Percentiles rank a stretch among this genome's conserved stretches.
Conservation (phyloP, 306 rosid genomes). For the Quercus berberidifolia region DNA sequence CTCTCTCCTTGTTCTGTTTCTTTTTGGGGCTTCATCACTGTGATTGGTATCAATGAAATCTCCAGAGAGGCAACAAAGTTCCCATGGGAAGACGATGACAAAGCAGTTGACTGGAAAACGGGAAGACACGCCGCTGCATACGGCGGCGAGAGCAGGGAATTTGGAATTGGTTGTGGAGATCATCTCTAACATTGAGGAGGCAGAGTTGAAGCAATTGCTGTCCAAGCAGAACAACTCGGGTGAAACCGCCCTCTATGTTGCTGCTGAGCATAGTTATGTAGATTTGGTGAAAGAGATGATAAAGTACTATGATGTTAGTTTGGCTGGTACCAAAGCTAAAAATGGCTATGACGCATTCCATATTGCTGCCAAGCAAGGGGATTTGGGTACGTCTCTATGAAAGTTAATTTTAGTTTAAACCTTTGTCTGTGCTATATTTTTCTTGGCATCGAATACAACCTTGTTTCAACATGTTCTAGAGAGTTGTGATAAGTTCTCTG, state of each 20-base stretch:
- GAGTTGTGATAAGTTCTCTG: background rate
- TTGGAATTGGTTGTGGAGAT: slow-evolving; percentile 45
- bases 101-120: slow-evolving; percentile 55
- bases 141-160: slow-evolving; percentile 58
- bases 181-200: slow-evolving; percentile 41
- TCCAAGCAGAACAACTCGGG: slow-evolving; percentile 52
- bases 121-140: slow-evolving; percentile 53
- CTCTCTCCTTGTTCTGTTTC: background rate
- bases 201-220: slow-evolving; percentile 50
- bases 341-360: slow-evolving; percentile 76
- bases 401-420: background rate
- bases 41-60: slow-evolving; percentile 12
- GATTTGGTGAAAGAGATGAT: slow-evolving; percentile 59
- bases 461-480: slow-evolving; percentile 13
- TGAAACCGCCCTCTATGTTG: slow-evolving; percentile 66
- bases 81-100: slow-evolving; percentile 41
- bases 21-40: background rate
- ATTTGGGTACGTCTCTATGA: slow-evolving; percentile 45
- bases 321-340: slow-evolving; percentile 59
- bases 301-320: slow-evolving; percentile 39
- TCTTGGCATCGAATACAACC: background rate
- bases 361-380: slow-evolving; percentile 74
- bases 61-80: slow-evolving; percentile 24
- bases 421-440: background rate
- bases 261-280: slow-evolving; percentile 53